Percentiles rank a stretch among this genome's conserved stretches.
Evolutionary conservation across 140 eudicot genomes (phyloP).

Genomic region (Bidens hawaiensis): DNA sequence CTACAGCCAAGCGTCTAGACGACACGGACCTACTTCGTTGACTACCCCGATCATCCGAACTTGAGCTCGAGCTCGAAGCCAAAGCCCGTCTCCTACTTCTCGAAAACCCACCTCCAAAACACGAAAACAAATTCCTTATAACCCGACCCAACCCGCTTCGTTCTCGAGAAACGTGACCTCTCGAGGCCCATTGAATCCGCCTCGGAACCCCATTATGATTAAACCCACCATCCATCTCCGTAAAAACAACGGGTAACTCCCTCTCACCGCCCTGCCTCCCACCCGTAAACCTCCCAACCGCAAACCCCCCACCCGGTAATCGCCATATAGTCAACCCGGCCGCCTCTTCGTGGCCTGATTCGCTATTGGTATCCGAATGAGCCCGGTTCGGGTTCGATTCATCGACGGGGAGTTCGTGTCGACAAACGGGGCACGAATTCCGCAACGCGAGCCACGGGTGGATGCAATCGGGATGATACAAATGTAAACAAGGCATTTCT

Average conservation of each 20-base stretch:
- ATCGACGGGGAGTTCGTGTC: conserved; percentile 52
- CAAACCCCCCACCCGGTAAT: conserved; percentile 69
- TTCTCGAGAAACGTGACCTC: conserved; percentile 38
- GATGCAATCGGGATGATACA: conserved; percentile 64
- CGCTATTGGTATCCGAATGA: conserved; percentile 13
- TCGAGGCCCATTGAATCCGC: conserved; percentile 55
- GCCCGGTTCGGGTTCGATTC: conserved; percentile 19
- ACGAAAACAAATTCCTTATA: conserved; percentile 35
- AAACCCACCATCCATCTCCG: conserved; percentile 70
- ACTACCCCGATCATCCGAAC: conserved; percentile 37
- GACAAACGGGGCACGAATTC: conserved; percentile 68
- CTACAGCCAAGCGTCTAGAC: conserved; percentile 19
- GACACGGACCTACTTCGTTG: conserved; percentile 26
- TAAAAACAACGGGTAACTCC: conserved; percentile 54
- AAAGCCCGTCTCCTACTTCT: conserved; percentile 27
- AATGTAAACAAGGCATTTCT: conserved; percentile 69
- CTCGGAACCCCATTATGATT: conserved; percentile 47
- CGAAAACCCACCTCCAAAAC: conserved; percentile 39
- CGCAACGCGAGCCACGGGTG: conserved; percentile 59
- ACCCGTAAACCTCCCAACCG: conserved; percentile 65
- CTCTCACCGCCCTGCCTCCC: conserved; percentile 64
- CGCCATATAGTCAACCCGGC: conserved; percentile 71
- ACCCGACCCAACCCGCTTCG: conserved; percentile 37
- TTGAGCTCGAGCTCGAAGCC: conserved; percentile 33
- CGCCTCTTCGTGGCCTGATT: conserved; percentile 28